These are phyloP conservation scores for Ceratocystis huliohia DNA, from an alignment of 2,329 filamentous ascomycete species.

Conservation along the genomic window DNA sequence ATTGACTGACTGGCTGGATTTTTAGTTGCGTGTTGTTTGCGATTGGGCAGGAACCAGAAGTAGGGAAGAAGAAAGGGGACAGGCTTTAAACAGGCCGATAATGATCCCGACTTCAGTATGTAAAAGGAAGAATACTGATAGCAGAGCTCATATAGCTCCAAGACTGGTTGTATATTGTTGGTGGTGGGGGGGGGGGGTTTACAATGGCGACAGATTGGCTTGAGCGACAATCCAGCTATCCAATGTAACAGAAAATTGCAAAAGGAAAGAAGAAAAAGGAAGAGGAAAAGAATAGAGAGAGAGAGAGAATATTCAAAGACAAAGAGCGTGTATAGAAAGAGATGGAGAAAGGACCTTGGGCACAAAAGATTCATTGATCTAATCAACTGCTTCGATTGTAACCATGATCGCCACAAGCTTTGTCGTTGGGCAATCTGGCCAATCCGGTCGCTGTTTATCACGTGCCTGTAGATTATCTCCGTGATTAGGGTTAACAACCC, in stretches of 20 bases:
- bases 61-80: not conserved
- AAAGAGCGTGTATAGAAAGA: constrained; percentile 3
- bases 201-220: not conserved
- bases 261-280: not conserved
- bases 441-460: not conserved
- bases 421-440: constrained; percentile 7
- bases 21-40: not conserved
- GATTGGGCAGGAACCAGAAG: not conserved
- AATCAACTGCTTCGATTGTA: not conserved
- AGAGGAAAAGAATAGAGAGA: not conserved
- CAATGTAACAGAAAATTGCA: not conserved
- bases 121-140: not conserved
- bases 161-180: not conserved
- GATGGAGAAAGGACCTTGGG: not conserved
- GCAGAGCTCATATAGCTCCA: not conserved
- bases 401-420: constrained; percentile 1
- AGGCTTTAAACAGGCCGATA: not conserved
- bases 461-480: not conserved
- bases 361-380: not conserved
- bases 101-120: not conserved
- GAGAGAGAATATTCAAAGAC: constrained; percentile 10
- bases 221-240: not conserved
- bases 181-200: not conserved
- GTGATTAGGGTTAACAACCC: not conserved
- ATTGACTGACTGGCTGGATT: not conserved